phyloP scores from a whole-genome alignment of 371 early-diverging fungal genomes.

The Actinomucor elegans region DNA sequence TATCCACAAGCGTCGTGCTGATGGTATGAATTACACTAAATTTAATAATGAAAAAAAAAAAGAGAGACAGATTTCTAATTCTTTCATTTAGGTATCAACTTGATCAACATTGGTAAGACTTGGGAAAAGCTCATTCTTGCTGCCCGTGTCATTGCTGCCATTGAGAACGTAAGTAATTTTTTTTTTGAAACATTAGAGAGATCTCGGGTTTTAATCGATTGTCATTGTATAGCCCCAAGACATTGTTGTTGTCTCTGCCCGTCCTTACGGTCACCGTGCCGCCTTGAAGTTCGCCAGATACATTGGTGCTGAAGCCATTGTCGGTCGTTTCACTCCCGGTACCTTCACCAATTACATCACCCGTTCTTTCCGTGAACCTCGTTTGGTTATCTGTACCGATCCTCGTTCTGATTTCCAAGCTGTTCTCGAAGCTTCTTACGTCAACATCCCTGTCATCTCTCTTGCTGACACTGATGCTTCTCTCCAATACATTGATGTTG shows the following conservation, averaged over 20 bases:
- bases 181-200: not conserved
- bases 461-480: slow-evolving; percentile 98
- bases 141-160: slow-evolving; percentile 95
- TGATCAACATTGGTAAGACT: slow-evolving; percentile 98
- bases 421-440: slow-evolving; percentile 97
- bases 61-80: too few species aligned
- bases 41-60: too few species aligned
- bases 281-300: slow-evolving; percentile 97
- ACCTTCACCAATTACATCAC: slow-evolving; percentile 99
- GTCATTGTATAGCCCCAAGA: slow-evolving; percentile 83
- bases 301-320: slow-evolving; percentile 97
- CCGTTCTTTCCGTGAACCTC: slow-evolving; percentile 98
- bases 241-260: slow-evolving; percentile 95
- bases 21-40: too few species aligned
- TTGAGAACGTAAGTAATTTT: slow-evolving; percentile 78
- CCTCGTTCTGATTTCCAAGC: slow-evolving; percentile 99
- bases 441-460: slow-evolving; percentile 99
- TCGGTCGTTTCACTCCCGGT: slow-evolving; percentile 99
- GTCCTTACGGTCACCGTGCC: slow-evolving; percentile 98
- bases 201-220: not conserved
- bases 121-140: slow-evolving; percentile 99
- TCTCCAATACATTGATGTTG: slow-evolving; percentile 95
- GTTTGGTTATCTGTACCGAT: slow-evolving; percentile 98
- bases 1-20: slow-evolving; percentile 93
- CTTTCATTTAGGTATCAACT: slow-evolving; percentile 61